Base-by-base conservation (phyloP, 2,329 filamentous ascomycete species). In the Alternaria sp. region DNA sequence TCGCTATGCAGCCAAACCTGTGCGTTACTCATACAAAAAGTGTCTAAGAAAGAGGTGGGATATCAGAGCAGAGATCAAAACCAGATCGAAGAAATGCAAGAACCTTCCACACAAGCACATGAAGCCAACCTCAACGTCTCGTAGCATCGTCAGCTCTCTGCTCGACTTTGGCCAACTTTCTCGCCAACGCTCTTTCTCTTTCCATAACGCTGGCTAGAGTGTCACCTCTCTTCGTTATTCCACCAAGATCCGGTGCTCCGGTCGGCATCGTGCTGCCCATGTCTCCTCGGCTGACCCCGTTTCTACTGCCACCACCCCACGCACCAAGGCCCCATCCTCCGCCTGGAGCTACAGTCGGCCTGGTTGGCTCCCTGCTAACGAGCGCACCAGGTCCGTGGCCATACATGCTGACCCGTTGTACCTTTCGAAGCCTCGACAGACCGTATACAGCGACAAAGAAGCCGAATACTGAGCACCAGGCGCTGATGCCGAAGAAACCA, bases 381-480 rank as follows among this genome's bases (percentile, higher is more conserved):
- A 71, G 66, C 30, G 67, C 68, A 28, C 66, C 66, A 1, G 70
- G 70, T 12, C 74, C 68, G 15, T 77, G 73, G 7, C 88, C 88
- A 86, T 88, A 94, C 93, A 97, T 97, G 76, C 91, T 92, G 67
- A 97, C 89, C 65, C 93, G 88, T 83, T 97, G 93, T 25, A 97
- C 92, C 77, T 91, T 92, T 68, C 92, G 89, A 67, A 99, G 86
- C 80, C 93, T 96, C 56, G 87, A 85, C 51, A 98, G 86, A 6
- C 96, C 94, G 80, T 95, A 97, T 73, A 88, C 87, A 82, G 92
- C 95, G 55, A 97, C 92, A 9, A 94, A 72, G 58, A 90, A 86
- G 14, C 92, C 93, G 78, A 94, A 89, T 60, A 90, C 73, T 60
- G 90, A 86, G 61, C 92, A 96, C 64, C 87, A 84, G 18, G 83